Conservation (phyloP, 441 rosid genomes). For the Jatropha multifida region DNA sequence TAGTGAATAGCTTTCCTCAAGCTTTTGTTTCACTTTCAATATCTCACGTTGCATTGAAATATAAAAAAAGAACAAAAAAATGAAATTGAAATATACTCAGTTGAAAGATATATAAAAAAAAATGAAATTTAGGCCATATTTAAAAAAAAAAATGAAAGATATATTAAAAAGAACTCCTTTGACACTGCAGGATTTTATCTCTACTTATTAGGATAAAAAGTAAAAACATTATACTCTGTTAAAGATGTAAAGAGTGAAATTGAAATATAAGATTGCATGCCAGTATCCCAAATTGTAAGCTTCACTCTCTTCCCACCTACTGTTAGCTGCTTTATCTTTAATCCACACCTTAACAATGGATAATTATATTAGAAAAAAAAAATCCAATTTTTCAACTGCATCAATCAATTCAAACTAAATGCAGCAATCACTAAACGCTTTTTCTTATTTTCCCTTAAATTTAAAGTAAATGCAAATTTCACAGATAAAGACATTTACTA, state of each 20-base stretch:
- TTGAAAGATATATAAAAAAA: too few species aligned
- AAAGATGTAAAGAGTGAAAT: neutral
- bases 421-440: neutral
- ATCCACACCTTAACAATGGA: slow-evolving; percentile 69
- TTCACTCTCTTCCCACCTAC: slow-evolving; percentile 80
- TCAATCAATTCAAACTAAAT: neutral
- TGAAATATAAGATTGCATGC: slow-evolving; percentile 32
- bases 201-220: neutral
- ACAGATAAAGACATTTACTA: neutral
- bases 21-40: slow-evolving; percentile 5
- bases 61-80: too few species aligned
- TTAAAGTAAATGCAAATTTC: neutral
- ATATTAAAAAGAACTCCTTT: neutral
- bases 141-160: neutral
- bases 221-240: neutral
- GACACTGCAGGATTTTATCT: slow-evolving; percentile 10
- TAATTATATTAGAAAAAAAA: neutral
- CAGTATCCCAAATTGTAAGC: slow-evolving; percentile 99
- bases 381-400: slow-evolving; percentile 1
- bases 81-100: too few species aligned
- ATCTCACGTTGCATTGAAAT: slow-evolving; percentile 26
- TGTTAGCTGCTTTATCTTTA: slow-evolving; percentile 83
- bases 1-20: neutral
- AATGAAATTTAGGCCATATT: neutral
- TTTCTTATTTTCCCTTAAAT: too few species aligned